Conservation (phyloP, 768 basidiomycete species). For the Collybia nuda region DNA sequence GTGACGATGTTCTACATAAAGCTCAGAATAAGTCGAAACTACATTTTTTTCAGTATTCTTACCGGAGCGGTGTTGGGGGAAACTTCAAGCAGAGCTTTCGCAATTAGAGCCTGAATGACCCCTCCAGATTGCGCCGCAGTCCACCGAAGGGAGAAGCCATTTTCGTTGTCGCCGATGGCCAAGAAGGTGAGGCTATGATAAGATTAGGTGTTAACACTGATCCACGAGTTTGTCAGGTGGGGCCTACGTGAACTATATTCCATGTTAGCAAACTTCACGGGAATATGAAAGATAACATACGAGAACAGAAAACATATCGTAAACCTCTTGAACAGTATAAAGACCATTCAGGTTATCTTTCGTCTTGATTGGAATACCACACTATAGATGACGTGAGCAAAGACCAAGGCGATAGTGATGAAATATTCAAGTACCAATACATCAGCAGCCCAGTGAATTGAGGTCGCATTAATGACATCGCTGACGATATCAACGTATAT, state of each 20-base stretch:
- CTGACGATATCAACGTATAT: conserved; percentile 43
- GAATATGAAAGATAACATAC: conserved; percentile 17
- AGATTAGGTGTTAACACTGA: background rate
- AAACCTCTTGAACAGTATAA: conserved; percentile 46
- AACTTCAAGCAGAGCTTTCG: conserved; percentile 24
- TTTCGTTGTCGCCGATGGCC: conserved; percentile 27
- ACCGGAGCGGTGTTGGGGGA: conserved; percentile 25
- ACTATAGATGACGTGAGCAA: conserved; percentile 18
- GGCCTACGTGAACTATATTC: conserved; percentile 9
- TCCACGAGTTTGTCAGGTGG: background rate
- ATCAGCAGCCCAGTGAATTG: conserved; percentile 39
- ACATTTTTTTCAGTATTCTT: background rate
- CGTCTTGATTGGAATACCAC: conserved; percentile 48
- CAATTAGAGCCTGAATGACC: conserved; percentile 28
- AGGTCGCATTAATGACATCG: conserved; percentile 43
- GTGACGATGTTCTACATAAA: conserved; percentile 2
- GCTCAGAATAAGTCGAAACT: background rate
- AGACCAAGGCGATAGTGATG: background rate
- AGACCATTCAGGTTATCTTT: conserved; percentile 40
- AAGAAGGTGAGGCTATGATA: conserved; percentile 22
- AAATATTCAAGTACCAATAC: conserved; percentile 22
- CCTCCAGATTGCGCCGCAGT: conserved; percentile 24
- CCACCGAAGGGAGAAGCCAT: conserved; percentile 26
- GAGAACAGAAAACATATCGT: conserved; percentile 39
- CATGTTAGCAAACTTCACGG: background rate